Percentiles rank a stretch among this genome's conserved stretches.
Evolutionary conservation across 257 asterid genomes (phyloP).

Genomic region (Solanum okadae): DNA sequence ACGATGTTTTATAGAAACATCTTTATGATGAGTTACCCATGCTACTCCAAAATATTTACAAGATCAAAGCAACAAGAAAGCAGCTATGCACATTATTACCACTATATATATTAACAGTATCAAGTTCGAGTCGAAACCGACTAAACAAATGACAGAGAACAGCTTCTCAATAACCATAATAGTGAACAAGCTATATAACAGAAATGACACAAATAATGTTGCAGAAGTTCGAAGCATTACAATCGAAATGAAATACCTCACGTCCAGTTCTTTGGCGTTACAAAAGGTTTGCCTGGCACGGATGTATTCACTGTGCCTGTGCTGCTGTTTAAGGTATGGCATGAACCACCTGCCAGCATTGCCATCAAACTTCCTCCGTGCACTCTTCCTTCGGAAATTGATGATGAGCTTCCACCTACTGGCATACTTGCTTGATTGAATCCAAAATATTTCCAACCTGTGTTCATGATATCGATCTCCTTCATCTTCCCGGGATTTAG

Average conservation of each 20-base stretch:
- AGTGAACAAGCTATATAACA: neutral
- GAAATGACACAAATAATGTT: neutral
- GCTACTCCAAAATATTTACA: neutral
- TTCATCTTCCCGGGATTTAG: constrained; percentile 21
- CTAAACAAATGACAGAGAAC: neutral
- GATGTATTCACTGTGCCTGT: constrained; percentile 21
- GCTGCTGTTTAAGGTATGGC: constrained; percentile 21
- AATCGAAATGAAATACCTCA: constrained; percentile 7
- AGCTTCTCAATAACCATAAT: neutral
- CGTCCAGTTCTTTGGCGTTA: constrained; percentile 24
- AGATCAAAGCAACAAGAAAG: neutral
- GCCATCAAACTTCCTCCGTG: constrained; percentile 88
- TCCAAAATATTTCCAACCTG: constrained; percentile 21
- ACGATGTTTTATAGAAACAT: neutral
- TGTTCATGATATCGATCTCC: constrained; percentile 12
- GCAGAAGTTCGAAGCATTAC: neutral
- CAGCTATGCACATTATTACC: neutral
- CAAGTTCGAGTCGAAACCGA: neutral
- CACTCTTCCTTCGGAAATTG: constrained; percentile 80
- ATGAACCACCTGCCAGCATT: constrained; percentile 27
- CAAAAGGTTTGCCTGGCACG: neutral
- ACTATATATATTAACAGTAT: neutral
- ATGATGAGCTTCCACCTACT: constrained; percentile 10
- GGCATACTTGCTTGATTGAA: constrained; percentile 15
- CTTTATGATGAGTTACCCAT: neutral